Conservation (phyloP, 2,329 filamentous ascomycete species). For the Arthrobotrys sphaeroides region DNA sequence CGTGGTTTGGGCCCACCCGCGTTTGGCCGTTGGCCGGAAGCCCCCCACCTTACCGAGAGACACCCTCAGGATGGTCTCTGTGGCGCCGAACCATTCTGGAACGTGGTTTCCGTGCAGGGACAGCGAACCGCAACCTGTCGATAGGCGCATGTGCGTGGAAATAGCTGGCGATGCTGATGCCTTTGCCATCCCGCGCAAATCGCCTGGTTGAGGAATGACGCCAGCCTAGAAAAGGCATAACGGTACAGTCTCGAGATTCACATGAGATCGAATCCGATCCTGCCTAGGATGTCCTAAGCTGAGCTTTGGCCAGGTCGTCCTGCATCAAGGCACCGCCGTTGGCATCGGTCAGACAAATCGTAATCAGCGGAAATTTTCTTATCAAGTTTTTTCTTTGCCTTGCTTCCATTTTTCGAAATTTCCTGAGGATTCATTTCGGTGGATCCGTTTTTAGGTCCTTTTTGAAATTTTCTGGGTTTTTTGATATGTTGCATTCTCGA, state of each 20-base stretch:
- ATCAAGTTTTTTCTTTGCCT: too few relatives aligned
- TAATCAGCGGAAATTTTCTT: conserved; percentile 12
- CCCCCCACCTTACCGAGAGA: conserved; percentile 37
- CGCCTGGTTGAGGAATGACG: conserved; percentile 36
- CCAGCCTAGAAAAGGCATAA: conserved; percentile 36
- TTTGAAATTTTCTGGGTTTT: background rate
- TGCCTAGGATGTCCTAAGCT: background rate
- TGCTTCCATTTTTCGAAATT: too few relatives aligned
- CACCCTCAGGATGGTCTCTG: conserved; percentile 17
- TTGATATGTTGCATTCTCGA: conserved; percentile 13
- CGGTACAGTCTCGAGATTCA: conserved; percentile 45
- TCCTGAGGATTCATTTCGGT: conserved; percentile 13
- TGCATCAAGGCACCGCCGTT: conserved; percentile 10
- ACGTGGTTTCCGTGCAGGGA: conserved; percentile 21
- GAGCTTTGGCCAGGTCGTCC: conserved; percentile 2
- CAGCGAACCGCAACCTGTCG: conserved; percentile 33
- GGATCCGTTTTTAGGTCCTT: conserved; percentile 1
- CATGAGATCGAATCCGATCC: conserved; percentile 23
- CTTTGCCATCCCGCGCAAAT: conserved; percentile 24
- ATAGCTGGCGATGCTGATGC: background rate
- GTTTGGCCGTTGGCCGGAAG: background rate
- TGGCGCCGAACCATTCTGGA: conserved; percentile 31
- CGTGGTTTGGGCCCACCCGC: conserved; percentile 16
- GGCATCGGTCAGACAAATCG: background rate
- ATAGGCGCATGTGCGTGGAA: conserved; percentile 34